Conservation (phyloP, 768 basidiomycete species). For the Boletus rubroflammeus region DNA sequence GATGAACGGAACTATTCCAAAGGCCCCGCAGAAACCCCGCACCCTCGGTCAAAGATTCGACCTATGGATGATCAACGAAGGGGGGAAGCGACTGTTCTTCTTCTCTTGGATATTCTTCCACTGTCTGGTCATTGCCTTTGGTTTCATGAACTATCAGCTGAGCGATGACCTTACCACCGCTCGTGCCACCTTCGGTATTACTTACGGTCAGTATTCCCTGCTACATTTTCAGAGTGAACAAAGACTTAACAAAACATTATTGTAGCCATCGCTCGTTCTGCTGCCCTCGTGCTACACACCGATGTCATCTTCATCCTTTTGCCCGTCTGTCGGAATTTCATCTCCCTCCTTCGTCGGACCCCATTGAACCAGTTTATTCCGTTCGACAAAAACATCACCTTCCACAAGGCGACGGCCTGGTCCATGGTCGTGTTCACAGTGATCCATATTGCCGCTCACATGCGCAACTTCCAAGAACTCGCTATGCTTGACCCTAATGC, state of each 20-base stretch:
- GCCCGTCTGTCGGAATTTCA: slow-evolving; percentile 92
- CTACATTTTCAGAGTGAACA: neutral
- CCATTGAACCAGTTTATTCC: slow-evolving; percentile 84
- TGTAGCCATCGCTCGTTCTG: slow-evolving; percentile 78
- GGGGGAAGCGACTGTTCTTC: slow-evolving; percentile 77
- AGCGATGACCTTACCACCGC: slow-evolving; percentile 76
- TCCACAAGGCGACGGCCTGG: slow-evolving; percentile 91
- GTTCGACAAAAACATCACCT: slow-evolving; percentile 89
- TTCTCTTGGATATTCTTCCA: slow-evolving; percentile 79
- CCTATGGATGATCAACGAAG: slow-evolving; percentile 95
- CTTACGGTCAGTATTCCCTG: slow-evolving; percentile 56
- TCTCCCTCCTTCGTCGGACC: slow-evolving; percentile 83
- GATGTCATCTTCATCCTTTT: slow-evolving; percentile 93
- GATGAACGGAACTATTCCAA: slow-evolving; percentile 32
- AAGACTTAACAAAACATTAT: neutral
- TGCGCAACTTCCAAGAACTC: slow-evolving; percentile 77
- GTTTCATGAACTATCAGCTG: slow-evolving; percentile 70
- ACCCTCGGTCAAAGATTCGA: slow-evolving; percentile 47
- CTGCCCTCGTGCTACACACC: slow-evolving; percentile 87
- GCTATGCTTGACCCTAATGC: slow-evolving; percentile 54
- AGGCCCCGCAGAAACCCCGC: slow-evolving; percentile 35
- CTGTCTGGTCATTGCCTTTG: slow-evolving; percentile 70
- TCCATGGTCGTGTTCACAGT: slow-evolving; percentile 74
- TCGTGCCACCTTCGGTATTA: slow-evolving; percentile 66
- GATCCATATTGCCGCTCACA: slow-evolving; percentile 81